Evolutionary conservation across 192 early-diverging fungal genomes (phyloP), one percentile per base, ranked within the genome.

Genomic region (Entophlyctis luteolus): DNA sequence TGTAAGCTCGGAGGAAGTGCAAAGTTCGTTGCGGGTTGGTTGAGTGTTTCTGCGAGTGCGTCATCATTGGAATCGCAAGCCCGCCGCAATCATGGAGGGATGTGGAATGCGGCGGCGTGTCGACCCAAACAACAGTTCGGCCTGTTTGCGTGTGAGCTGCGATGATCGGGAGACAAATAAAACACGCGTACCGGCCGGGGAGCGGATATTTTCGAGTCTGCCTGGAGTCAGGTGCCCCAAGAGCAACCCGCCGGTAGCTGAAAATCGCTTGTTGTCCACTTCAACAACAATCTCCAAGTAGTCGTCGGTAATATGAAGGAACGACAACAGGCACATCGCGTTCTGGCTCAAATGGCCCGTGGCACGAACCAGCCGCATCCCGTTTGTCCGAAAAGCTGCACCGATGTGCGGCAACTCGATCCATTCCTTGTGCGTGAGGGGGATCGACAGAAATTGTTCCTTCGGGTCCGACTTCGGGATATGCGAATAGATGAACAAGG

Each of bases 401-500:
- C 63, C 63, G 18, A 39, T 20, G 23, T 66, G 63, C 5, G 81
- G 81, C 1, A 82, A 71, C 0, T 67, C 69, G 3, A 76, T 70
- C 72, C 75, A 82, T 55, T 77, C 75, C 4, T 57, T 67, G 32
- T 84, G 77, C 1, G 70, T 57, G 20, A 83, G 50, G 34, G 76
- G 77, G 20, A 79, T 77, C 16, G 70, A 39, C 22, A 86, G 33
- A 57, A 73, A 82, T 69, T 86, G 84, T 22, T 84, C 62, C 27
- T 59, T 65, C n/a, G 70, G 58, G 22, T 86, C 70, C 28, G 3
- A 3, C 49, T 75, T 67, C 20, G 84, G 84, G 66, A 76, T 77
- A 65, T 86, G 84, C 29, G 80, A 77, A 59, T 79, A 86, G 53
- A 86, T 86, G 58, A 83, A 72, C 31, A 72, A 46, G 50, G 72